Percentiles rank a stretch among this genome's conserved stretches.
Conservation (phyloP, 192 early-diverging fungal species). For the Rhizophagus sp. region DNA sequence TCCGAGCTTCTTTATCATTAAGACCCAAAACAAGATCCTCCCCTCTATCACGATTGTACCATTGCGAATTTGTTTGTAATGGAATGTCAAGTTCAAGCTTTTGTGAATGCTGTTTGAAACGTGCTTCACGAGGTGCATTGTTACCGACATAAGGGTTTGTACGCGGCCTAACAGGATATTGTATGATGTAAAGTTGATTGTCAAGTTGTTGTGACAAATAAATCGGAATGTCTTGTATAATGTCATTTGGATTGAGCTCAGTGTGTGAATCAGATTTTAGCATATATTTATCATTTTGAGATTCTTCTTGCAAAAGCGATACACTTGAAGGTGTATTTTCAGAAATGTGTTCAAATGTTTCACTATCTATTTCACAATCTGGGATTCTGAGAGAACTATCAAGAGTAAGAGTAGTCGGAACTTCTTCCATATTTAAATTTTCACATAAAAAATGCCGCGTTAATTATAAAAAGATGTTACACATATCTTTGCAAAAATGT, state of each 20-base stretch:
- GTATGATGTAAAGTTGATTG: conserved; percentile 75
- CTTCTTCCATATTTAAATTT: not conserved
- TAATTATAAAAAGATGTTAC: not conserved
- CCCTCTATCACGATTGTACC: conserved; percentile 80
- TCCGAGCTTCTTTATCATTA: conserved; percentile 70
- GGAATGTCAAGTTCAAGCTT: conserved; percentile 85
- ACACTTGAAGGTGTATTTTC: not conserved
- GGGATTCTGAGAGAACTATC: not conserved
- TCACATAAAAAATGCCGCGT: not conserved
- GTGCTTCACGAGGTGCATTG: conserved; percentile 58
- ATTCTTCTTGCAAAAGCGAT: not conserved
- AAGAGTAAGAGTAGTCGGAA: not conserved
- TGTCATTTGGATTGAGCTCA: conserved; percentile 34
- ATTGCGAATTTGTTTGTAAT: conserved; percentile 65
- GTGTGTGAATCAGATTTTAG: not conserved
- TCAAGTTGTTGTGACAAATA: conserved; percentile 71
- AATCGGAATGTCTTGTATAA: conserved; percentile 78
- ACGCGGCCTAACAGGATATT: conserved; percentile 73
- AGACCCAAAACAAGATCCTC: conserved; percentile 74
- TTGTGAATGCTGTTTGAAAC: conserved; percentile 83
- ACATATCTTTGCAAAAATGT: too few species aligned
- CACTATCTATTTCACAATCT: not conserved
- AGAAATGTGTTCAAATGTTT: not conserved
- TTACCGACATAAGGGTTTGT: conserved; percentile 45
- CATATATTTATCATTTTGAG: not conserved